phyloP scores from a whole-genome alignment of 2,329 filamentous ascomycete species.

The Cadophora malorum region DNA sequence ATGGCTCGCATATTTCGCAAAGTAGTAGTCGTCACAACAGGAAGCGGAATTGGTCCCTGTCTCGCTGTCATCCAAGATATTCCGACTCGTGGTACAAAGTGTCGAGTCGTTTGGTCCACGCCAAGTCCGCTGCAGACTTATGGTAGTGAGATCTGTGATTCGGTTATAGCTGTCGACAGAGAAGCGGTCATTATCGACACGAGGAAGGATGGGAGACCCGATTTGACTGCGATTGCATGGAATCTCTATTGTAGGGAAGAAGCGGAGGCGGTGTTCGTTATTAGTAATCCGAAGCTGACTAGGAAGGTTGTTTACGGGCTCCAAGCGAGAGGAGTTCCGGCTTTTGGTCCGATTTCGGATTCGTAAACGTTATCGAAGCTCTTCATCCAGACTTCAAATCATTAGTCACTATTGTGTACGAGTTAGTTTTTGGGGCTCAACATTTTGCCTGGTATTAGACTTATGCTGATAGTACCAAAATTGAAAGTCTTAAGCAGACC shows the following conservation, averaged over 20 bases:
- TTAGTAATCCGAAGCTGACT: conserved; percentile 48
- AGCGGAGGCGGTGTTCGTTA: conserved; percentile 48
- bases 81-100: conserved; percentile 29
- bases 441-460: too few relatives aligned
- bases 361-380: conserved; percentile 28
- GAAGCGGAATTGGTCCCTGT: conserved; percentile 47
- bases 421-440: too few relatives aligned
- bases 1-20: conserved; percentile 45
- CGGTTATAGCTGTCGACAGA: conserved; percentile 43
- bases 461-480: too few relatives aligned
- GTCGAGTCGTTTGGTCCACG: conserved; percentile 47
- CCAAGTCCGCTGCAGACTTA: conserved; percentile 45
- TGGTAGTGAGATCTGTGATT: conserved; percentile 44
- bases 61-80: conserved; percentile 44
- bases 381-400: background rate
- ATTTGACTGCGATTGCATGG: conserved; percentile 45
- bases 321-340: conserved; percentile 46
- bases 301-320: conserved; percentile 48
- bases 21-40: conserved; percentile 48
- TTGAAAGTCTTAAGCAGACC: too few relatives aligned
- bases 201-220: conserved; percentile 42
- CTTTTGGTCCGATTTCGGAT: conserved; percentile 48
- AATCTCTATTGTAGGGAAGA: conserved; percentile 41
- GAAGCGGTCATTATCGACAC: conserved; percentile 47
- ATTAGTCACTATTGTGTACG: too few relatives aligned